phyloP scores from a whole-genome alignment of 2,329 filamentous ascomycete species.

The Talaromyces sp. region DNA sequence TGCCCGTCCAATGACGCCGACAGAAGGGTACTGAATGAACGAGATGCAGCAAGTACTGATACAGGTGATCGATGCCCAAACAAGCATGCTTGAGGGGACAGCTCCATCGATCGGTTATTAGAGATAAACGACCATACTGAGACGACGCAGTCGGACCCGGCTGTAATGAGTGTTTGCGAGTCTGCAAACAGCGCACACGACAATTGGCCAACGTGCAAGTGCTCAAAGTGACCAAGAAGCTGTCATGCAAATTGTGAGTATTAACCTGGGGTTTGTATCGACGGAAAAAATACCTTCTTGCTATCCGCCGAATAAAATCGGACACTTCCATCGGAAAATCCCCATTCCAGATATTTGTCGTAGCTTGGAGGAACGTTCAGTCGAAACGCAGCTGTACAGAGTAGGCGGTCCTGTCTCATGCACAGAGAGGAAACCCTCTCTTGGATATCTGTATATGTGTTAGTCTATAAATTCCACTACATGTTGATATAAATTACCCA shows the following conservation, averaged over 20 bases:
- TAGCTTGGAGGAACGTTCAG: slow-evolving; percentile 81
- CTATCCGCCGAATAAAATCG: slow-evolving; percentile 84
- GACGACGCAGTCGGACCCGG: slow-evolving; percentile 86
- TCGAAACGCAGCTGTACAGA: slow-evolving; percentile 78
- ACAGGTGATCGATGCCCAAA: slow-evolving; percentile 88
- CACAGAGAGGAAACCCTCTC: slow-evolving; percentile 78
- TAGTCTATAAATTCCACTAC: not conserved
- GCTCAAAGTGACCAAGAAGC: slow-evolving; percentile 83
- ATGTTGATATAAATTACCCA: slow-evolving; percentile 43
- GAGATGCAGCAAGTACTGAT: slow-evolving; percentile 74
- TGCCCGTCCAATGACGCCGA: slow-evolving; percentile 78
- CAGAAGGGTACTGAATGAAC: slow-evolving; percentile 81
- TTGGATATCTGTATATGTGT: slow-evolving; percentile 49
- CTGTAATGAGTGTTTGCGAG: slow-evolving; percentile 83
- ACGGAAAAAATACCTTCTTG: slow-evolving; percentile 55
- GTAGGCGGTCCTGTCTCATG: slow-evolving; percentile 70
- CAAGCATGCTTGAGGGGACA: slow-evolving; percentile 71
- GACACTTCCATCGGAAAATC: slow-evolving; percentile 86
- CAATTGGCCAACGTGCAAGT: slow-evolving; percentile 85
- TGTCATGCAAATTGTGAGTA: slow-evolving; percentile 15
- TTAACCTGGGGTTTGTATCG: not conserved
- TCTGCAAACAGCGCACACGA: slow-evolving; percentile 80
- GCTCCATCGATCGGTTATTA: slow-evolving; percentile 65
- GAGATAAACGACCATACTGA: slow-evolving; percentile 72
- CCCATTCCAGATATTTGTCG: slow-evolving; percentile 93